Base-by-base conservation (phyloP, 1,284 basidiomycete species). In the Leccinum fuscescens region DNA sequence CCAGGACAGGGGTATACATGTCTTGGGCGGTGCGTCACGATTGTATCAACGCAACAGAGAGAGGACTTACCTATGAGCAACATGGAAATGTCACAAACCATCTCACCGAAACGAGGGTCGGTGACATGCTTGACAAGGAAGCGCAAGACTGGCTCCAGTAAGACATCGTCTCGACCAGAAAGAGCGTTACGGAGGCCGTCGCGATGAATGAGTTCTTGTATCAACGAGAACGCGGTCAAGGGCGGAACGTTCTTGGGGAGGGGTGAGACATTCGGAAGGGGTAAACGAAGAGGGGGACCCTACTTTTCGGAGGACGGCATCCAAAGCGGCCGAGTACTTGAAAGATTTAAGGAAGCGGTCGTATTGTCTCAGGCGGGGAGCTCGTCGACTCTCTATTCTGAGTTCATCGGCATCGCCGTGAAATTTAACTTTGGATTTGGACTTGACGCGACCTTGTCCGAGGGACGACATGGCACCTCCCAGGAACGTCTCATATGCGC, bases 261-360 rank as follows among this genome's bases (percentile, higher is more conserved):
- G 37, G 48, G 55, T 69, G 24, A 70, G 63, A 55, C 11, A 17
- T 4, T 20, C 15, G 8, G 3, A 55, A 46, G 24, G 27, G 6
- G 39, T 15, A 46, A 12, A 57, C 3, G 17, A 48, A 24, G 3
- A 17, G 1, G 51, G 7, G 11, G 31, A 62, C 20, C 80, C 52
- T 66, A 93, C 93, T 81, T 93, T 93, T 67, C 85, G 85, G 61
- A 97, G 76, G 6, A 94, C 93, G 4, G 92, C 86, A 74, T 98
- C 96, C 46, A 99, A 78, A 1, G 97, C 97, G 54, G 95, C 95
- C 15, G 89, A 89, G 74, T 99, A 99, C 70, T 94, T 93, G 83
- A 99, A 99, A 33, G 80, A 82, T 76, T 98, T 98, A 60, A 99
- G 80, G 62, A 93, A 79, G 66, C 86, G 85, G 74, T 99, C 97